Conservation (phyloP, 768 basidiomycete species). For the Punctularia strigosozonata region DNA sequence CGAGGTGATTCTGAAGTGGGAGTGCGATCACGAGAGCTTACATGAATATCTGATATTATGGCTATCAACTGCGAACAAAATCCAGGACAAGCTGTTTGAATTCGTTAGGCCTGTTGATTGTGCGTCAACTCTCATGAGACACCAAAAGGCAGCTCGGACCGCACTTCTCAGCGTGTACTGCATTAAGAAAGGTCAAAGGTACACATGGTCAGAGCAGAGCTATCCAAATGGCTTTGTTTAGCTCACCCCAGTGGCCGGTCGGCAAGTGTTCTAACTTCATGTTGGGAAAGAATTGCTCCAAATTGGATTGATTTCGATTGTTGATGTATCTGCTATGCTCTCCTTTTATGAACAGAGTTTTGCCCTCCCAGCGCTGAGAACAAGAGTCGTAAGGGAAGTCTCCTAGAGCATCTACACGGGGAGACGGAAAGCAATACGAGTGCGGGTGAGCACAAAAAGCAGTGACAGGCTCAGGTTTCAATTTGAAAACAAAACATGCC, state of each 20-base stretch:
- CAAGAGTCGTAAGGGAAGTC: no score
- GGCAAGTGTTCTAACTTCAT: constrained; percentile 53
- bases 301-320: constrained; percentile 46
- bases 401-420: neutral
- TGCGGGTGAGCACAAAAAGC: constrained; percentile 70
- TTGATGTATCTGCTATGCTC: constrained; percentile 44
- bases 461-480: constrained; percentile 38
- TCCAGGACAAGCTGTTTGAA: constrained; percentile 26
- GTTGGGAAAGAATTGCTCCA: constrained; percentile 63
- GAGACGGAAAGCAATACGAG: neutral
- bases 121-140: neutral
- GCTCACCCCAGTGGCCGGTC: constrained; percentile 80
- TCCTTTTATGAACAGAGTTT: no score
- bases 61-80: no score
- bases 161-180: constrained; percentile 75
- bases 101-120: constrained; percentile 35
- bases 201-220: neutral
- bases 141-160: constrained; percentile 5
- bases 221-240: neutral
- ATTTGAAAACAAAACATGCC: constrained; percentile 77
- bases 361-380: no score
- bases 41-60: no score
- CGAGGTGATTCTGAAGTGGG: no score
- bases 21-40: no score
- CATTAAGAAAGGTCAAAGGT: neutral